Evolutionary conservation across 2,329 filamentous ascomycete species (phyloP), one percentile per base, ranked within the genome.

Genomic region (Xylaria sp.): DNA sequence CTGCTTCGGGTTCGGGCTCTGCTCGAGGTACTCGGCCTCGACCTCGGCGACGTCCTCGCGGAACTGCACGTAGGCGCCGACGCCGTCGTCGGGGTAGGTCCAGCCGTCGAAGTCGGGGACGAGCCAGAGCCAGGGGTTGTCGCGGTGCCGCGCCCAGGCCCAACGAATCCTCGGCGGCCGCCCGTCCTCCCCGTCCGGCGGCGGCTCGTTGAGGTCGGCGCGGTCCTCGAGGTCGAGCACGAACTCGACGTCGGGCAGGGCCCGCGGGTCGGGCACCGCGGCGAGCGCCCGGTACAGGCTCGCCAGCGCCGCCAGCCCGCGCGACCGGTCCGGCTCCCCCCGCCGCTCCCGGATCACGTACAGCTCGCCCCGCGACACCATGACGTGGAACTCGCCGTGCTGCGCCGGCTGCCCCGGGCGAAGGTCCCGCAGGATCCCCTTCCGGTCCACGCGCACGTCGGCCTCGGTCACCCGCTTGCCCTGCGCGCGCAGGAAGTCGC

Each of bases 21-120:
- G n/a, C n/a, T n/a, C n/a, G n/a, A n/a, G 17, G 26, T 58, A 62
- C 19, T 58, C 52, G 7, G 46, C 38, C 43, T 65, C 63, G 5
- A 61, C 7, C 21, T 63, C 56, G n/a, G 29, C 39, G 7, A 60
- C 61, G 16, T 63, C 57, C 37, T 62, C 61, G 51, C 60, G 61
- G n/a, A 63, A 62, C 43, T 65, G 57, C 17, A 53, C 54, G 41
- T 60, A 65, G 9, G 61, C 59, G 13, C 56, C 63, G 16, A 65
- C 56, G 29, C 55, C 59, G 21, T 63, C 60, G 39, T 65, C 59
- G 20, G 59, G 59, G 50, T 63, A 65, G 34, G 57, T 54, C 63
- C 63, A 65, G 26, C 57, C 57, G 40, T 62, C 57, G 20, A 65
- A 65, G 29, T 65, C 63, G 8, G 63, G 63, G 60, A 65, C 60